Base-by-base conservation (phyloP, 192 early-diverging fungal species). In the Rhizophlyctis rosea region DNA sequence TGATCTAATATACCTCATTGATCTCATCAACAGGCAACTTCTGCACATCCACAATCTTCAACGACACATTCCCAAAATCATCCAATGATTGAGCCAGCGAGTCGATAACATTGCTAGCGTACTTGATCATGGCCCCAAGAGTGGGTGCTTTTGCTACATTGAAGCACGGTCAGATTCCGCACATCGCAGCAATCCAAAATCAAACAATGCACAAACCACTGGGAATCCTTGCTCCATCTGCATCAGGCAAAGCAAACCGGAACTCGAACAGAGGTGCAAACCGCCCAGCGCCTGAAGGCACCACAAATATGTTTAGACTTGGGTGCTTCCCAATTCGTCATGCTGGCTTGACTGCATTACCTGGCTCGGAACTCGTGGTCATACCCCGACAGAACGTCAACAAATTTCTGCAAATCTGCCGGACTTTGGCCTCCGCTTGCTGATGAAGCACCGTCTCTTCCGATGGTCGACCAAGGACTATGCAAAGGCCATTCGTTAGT, bases 341-440 rank as follows among this genome's bases (percentile, higher is more conserved):
- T n/a, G n/a, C n/a, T n/a, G n/a, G n/a, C n/a, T n/a, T n/a, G n/a
- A n/a, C n/a, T n/a, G n/a, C n/a, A n/a, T n/a, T n/a, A n/a, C n/a
- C n/a, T n/a, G n/a, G n/a, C n/a, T n/a, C n/a, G n/a, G n/a, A n/a
- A n/a, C n/a, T n/a, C n/a, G n/a, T n/a, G n/a, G n/a, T n/a, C n/a
- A n/a, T n/a, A n/a, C n/a, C 60, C 33, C 78, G 77, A 35, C 77
- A 74, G 57, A 85, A 86, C 3, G 78, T 74, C 39, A 86, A 54
- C 31, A 86, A 57, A 59, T 83, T 83, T 39, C 78, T 66, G 54
- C 76, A 81, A 35, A 83, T 74, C 28, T 75, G 67, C 36, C 66
- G 65, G 7, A 73, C 70, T 50, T 81, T 53, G n/a, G 63, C 56
- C 49, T 71, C 70, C 23, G 70, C 68, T 63, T 78, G 80, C 34